Percentiles rank a stretch among this genome's conserved stretches.
phyloP scores from a whole-genome alignment of 1,284 basidiomycete genomes.

The Leccinum subrobustum region DNA sequence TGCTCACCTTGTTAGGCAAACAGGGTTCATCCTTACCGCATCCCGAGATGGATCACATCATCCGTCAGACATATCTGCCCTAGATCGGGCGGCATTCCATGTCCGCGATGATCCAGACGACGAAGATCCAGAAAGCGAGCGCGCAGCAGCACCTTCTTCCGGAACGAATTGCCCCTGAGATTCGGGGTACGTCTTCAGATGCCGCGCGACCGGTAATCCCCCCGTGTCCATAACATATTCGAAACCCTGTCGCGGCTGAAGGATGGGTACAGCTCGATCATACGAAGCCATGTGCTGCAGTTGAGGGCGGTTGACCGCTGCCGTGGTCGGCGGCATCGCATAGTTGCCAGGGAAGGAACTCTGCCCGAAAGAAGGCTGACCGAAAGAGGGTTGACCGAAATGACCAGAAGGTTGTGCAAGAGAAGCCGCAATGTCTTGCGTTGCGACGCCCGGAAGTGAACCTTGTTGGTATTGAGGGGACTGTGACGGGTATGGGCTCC shows the following conservation, averaged over 20 bases:
- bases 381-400: conserved; percentile 29
- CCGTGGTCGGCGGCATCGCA: not conserved
- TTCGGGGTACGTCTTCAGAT: conserved; percentile 2
- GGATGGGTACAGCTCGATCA: conserved; percentile 1
- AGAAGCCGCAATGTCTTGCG: conserved; percentile 13
- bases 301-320: not conserved
- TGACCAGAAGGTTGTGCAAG: conserved; percentile 7
- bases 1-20: conserved; percentile 3
- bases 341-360: conserved; percentile 13
- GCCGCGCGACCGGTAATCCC: conserved; percentile 6
- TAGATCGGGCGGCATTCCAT: conserved; percentile 13
- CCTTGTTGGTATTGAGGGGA: conserved; percentile 29
- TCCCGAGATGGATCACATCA: not conserved
- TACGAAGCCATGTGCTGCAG: conserved; percentile 6
- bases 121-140: conserved; percentile 8
- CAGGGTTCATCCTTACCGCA: not conserved
- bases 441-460: conserved; percentile 12
- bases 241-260: conserved; percentile 12
- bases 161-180: not conserved
- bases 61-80: conserved; percentile 12
- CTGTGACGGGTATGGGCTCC: conserved; percentile 31
- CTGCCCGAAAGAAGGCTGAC: conserved; percentile 22
- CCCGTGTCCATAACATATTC: conserved; percentile 15
- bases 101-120: conserved; percentile 25
- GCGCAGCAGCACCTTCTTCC: not conserved